A percentile compares a stretch with the other conserved stretches of the same genome.
phyloP scores from a whole-genome alignment of 148 eudicot genomes.

The Vaccinium macrocarpon region DNA sequence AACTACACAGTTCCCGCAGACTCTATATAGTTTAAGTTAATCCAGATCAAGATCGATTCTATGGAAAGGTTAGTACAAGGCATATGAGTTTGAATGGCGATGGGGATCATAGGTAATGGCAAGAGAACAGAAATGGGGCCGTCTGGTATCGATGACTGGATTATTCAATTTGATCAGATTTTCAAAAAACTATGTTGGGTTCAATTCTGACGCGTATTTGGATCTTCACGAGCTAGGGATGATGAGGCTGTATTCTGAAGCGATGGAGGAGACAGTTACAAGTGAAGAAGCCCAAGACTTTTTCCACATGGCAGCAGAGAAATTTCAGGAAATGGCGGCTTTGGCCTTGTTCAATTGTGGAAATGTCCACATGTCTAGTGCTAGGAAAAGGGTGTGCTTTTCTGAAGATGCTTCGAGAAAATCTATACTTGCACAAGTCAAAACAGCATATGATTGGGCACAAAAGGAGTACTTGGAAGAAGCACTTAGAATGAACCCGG shows the following conservation, averaged over 20 bases:
- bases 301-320: conserved; percentile 64
- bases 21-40: conserved; percentile 66
- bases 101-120: conserved; percentile 22
- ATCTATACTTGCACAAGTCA: conserved; percentile 43
- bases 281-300: conserved; percentile 82
- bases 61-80: conserved; percentile 30
- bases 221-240: conserved; percentile 86
- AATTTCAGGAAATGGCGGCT: conserved; percentile 90
- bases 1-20: conserved; percentile 48
- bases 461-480: conserved; percentile 59
- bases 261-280: conserved; percentile 79
- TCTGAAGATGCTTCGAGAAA: conserved; percentile 56
- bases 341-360: conserved; percentile 95
- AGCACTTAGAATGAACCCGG: conserved; percentile 70
- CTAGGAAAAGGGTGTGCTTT: conserved; percentile 61
- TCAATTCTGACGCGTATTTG: conserved; percentile 70
- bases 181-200: conserved; percentile 85
- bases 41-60: conserved; percentile 82
- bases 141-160: conserved; percentile 74
- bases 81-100: conserved; percentile 18
- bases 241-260: conserved; percentile 74
- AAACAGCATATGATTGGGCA: conserved; percentile 74
- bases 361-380: conserved; percentile 90
- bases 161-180: conserved; percentile 74
- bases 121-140: conserved; percentile 28